Evolutionary conservation across 805 yeast species (phyloP).

Genomic region (Diddensiella santjacobensis): DNA sequence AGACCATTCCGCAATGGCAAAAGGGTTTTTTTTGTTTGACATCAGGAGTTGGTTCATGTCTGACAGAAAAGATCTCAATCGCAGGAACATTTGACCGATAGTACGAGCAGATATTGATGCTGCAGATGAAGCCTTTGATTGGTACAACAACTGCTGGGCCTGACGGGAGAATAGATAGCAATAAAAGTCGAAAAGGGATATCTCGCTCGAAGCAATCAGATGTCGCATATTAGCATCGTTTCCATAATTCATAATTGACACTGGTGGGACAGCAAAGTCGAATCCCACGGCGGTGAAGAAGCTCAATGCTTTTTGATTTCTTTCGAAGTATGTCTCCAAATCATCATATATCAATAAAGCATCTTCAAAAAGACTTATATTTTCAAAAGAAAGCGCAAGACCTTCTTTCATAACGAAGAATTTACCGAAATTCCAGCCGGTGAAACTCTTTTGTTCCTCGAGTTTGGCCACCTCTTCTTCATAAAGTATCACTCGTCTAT

Average conservation of each 20-base stretch:
- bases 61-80: slow-evolving; percentile 39
- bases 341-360: slow-evolving; percentile 51
- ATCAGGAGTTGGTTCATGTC: slow-evolving; percentile 34
- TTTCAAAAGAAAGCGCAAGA: slow-evolving; percentile 49
- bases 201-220: slow-evolving; percentile 34
- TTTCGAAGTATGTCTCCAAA: slow-evolving; percentile 36
- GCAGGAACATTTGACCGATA: slow-evolving; percentile 28
- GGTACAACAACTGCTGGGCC: slow-evolving; percentile 30
- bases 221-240: slow-evolving; percentile 25
- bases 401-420: slow-evolving; percentile 46
- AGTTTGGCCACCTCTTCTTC: slow-evolving; percentile 40
- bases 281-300: slow-evolving; percentile 32
- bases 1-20: slow-evolving; percentile 33
- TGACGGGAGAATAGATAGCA: slow-evolving; percentile 37
- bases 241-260: slow-evolving; percentile 20
- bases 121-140: slow-evolving; percentile 28
- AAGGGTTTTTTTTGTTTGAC: slow-evolving; percentile 21
- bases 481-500: slow-evolving; percentile 42
- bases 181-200: slow-evolving; percentile 38
- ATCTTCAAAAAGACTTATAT: slow-evolving; percentile 58
- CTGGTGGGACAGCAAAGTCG: slow-evolving; percentile 17
- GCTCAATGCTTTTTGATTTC: slow-evolving; percentile 27
- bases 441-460: slow-evolving; percentile 32
- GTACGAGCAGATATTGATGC: slow-evolving; percentile 22
- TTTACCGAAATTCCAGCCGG: slow-evolving; percentile 46